Conservation (phyloP, 495 filamentous ascomycete genomes). For the Penicillium waksmanii region DNA sequence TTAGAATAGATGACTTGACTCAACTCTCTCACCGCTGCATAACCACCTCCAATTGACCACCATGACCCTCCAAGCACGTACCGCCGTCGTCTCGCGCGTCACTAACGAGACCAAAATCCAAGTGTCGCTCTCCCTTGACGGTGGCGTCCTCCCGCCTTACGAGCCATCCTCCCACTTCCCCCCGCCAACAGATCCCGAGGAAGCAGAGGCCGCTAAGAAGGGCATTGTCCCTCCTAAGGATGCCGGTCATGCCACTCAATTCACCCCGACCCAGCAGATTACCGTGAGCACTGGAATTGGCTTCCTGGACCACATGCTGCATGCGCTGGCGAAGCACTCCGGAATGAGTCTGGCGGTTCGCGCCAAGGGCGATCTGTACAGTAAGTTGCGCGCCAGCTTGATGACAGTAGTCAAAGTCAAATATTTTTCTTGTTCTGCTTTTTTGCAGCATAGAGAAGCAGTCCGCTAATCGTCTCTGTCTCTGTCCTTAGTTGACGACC, state of each 20-base stretch:
- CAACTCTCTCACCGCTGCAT: slow-evolving; percentile 2
- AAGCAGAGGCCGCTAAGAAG: slow-evolving; percentile 59
- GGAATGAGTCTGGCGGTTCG: slow-evolving; percentile 85
- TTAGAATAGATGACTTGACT: neutral
- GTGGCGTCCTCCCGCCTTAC: slow-evolving; percentile 69
- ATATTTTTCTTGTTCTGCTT: too few relatives aligned
- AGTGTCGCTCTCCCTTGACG: slow-evolving; percentile 88
- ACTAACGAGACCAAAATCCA: slow-evolving; percentile 98
- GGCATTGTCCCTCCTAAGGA: slow-evolving; percentile 85
- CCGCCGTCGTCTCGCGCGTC: slow-evolving; percentile 74
- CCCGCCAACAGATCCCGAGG: slow-evolving; percentile 41
- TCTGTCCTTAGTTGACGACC: slow-evolving; percentile 81
- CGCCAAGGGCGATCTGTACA: slow-evolving; percentile 88
- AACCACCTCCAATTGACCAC: slow-evolving; percentile 7
- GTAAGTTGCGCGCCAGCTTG: slow-evolving; percentile 46
- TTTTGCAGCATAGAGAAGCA: slow-evolving; percentile 14
- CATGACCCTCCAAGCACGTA: slow-evolving; percentile 58
- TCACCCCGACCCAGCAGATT: slow-evolving; percentile 79
- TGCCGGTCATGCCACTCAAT: slow-evolving; percentile 76
- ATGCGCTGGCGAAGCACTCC: slow-evolving; percentile 92
- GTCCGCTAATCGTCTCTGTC: neutral
- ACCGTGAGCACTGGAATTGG: slow-evolving; percentile 91
- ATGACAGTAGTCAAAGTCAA: too few relatives aligned
- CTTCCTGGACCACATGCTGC: slow-evolving; percentile 99
- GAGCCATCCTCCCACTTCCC: slow-evolving; percentile 55